These are phyloP conservation scores for Pisolithus orientalis DNA, from an alignment of 768 basidiomycete species.

Conservation along the genomic window DNA sequence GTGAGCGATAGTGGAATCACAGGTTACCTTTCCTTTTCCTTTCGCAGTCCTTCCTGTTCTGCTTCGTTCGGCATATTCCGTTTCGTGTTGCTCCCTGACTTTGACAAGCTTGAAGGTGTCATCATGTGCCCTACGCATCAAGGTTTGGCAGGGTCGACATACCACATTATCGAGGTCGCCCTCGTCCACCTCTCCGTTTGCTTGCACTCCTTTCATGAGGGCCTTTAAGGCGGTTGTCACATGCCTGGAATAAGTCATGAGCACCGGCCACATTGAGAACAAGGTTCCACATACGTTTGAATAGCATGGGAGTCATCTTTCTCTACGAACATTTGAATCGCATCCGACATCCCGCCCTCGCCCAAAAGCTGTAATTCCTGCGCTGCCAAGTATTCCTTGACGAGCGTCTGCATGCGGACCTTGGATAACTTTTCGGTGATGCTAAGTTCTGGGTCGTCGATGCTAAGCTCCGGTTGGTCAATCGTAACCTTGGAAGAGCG, in stretches of 20 bases:
- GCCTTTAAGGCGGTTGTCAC: conserved; percentile 52
- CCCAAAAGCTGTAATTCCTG: conserved; percentile 91
- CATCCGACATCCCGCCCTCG: conserved; percentile 87
- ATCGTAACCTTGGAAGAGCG: conserved; percentile 50
- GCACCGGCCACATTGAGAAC: background rate
- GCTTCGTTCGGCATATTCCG: conserved; percentile 48
- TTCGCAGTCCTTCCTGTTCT: conserved; percentile 34
- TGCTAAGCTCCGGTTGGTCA: conserved; percentile 75
- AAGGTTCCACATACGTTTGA: conserved; percentile 52
- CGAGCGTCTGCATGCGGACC: conserved; percentile 82
- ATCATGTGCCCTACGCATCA: conserved; percentile 1
- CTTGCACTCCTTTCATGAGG: conserved; percentile 63
- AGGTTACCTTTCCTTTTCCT: conserved; percentile 41
- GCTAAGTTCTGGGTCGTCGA: conserved; percentile 66
- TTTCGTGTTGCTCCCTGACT: conserved; percentile 66
- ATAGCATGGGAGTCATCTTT: conserved; percentile 97
- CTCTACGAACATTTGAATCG: conserved; percentile 92
- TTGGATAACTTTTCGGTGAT: conserved; percentile 71
- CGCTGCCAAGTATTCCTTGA: conserved; percentile 85
- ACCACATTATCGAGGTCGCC: conserved; percentile 72
- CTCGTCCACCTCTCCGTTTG: conserved; percentile 63
- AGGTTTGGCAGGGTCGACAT: conserved; percentile 14
- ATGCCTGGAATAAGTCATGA: conserved; percentile 46
- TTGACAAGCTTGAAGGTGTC: conserved; percentile 45
- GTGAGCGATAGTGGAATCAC: background rate